phyloP scores from a whole-genome alignment of 169 alveolate genomes.

The Plasmodium cynomolgi region DNA sequence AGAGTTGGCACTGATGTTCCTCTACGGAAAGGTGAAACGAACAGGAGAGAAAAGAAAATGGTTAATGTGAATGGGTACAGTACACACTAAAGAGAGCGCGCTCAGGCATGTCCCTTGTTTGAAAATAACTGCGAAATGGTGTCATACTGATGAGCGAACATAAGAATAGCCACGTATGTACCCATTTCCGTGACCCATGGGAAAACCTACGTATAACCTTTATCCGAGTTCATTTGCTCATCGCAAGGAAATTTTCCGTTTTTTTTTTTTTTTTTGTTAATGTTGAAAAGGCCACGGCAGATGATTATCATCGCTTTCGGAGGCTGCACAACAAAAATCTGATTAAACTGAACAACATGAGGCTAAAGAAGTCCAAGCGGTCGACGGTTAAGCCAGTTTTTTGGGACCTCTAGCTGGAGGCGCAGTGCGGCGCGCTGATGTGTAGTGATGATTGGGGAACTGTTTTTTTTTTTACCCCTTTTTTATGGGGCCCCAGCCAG shows the following conservation, averaged over 20 bases:
- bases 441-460: neutral
- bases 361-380: conserved; percentile 82
- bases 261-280: conserved; percentile 4
- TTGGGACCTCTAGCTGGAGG: conserved; percentile 79
- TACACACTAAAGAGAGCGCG: neutral
- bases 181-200: neutral
- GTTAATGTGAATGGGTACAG: neutral
- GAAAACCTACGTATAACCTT: neutral
- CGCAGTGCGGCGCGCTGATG: neutral
- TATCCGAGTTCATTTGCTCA: neutral
- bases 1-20: conserved; percentile 84
- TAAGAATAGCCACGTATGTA: neutral
- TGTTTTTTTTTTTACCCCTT: neutral
- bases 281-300: conserved; percentile 80
- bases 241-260: neutral
- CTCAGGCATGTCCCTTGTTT: neutral
- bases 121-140: neutral
- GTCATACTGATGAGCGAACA: neutral
- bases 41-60: neutral
- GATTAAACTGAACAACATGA: conserved; percentile 82
- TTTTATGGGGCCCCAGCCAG: neutral
- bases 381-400: conserved; percentile 77
- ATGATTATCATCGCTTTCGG: conserved; percentile 84
- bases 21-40: conserved; percentile 81
- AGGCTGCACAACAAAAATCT: conserved; percentile 80